Conservation (phyloP, 768 basidiomycete genomes). For the Rhodotorula sphaerocarpa region DNA sequence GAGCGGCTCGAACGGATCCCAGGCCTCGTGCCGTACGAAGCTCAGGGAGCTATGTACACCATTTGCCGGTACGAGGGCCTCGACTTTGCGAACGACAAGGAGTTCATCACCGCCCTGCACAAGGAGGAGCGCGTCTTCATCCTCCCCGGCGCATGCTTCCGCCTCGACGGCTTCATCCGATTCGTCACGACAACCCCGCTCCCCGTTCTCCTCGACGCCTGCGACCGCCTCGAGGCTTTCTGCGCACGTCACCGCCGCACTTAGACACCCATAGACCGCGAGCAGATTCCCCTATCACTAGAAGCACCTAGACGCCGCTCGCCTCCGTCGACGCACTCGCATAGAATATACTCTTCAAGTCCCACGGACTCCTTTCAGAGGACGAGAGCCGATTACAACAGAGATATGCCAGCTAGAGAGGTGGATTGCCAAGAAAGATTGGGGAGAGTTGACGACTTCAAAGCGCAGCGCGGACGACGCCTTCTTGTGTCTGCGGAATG, state of each 20-base stretch:
- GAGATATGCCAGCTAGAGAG: too few species aligned
- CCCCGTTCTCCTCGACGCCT: slow-evolving; percentile 22
- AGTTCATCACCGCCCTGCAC: slow-evolving; percentile 23
- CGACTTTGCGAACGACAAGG: slow-evolving; percentile 26
- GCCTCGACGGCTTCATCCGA: slow-evolving; percentile 30
- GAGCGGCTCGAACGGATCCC: slow-evolving; percentile 24
- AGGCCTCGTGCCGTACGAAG: slow-evolving; percentile 19
- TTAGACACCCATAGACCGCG: too few species aligned
- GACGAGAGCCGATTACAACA: too few species aligned
- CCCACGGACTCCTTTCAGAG: too few species aligned
- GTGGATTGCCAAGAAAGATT: too few species aligned
- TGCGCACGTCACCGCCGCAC: slow-evolving; percentile 20
- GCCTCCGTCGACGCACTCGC: too few species aligned
- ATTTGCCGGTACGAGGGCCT: slow-evolving; percentile 20
- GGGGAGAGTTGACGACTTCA: too few species aligned
- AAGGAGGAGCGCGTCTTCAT: slow-evolving; percentile 33
- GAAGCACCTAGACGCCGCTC: too few species aligned
- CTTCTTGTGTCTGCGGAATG: slow-evolving; percentile 22
- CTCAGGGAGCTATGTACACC: slow-evolving; percentile 32
- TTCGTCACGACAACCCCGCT: slow-evolving; percentile 36
- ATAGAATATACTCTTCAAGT: too few species aligned
- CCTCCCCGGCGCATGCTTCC: slow-evolving; percentile 27
- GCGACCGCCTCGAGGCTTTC: slow-evolving; percentile 34
- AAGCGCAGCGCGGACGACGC: slow-evolving; percentile 30
- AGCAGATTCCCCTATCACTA: too few species aligned